These are phyloP conservation scores for Starmerella cellae DNA, from an alignment of 805 yeast species.

Conservation along the genomic window DNA sequence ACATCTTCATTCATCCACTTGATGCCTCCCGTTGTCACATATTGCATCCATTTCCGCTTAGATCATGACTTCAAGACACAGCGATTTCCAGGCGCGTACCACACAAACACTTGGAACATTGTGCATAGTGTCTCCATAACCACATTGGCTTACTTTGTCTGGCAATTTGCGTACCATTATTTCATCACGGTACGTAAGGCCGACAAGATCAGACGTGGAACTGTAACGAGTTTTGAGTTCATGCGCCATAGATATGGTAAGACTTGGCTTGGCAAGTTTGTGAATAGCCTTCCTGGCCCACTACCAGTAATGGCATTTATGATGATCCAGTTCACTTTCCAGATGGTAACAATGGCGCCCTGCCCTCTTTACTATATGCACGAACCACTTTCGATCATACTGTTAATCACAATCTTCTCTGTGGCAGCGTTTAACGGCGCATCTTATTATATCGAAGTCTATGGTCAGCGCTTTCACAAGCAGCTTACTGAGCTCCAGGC, in stretches of 20 bases:
- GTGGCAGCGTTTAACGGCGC: slow-evolving; percentile 89
- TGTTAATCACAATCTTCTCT: slow-evolving; percentile 58
- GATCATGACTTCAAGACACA: slow-evolving; percentile 35
- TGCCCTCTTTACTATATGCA: slow-evolving; percentile 80
- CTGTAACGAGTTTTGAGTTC: slow-evolving; percentile 77
- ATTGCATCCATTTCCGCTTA: slow-evolving; percentile 73
- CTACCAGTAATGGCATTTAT: slow-evolving; percentile 83
- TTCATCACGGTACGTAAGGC: slow-evolving; percentile 73
- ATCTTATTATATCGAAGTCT: slow-evolving; percentile 80
- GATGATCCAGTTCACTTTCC: slow-evolving; percentile 74
- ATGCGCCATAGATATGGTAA: slow-evolving; percentile 59
- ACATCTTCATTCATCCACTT: slow-evolving; percentile 85
- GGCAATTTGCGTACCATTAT: slow-evolving; percentile 87
- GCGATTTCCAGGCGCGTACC: slow-evolving; percentile 73
- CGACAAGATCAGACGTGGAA: slow-evolving; percentile 71
- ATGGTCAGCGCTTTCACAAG: slow-evolving; percentile 78
- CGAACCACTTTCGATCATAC: slow-evolving; percentile 51
- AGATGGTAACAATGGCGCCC: slow-evolving; percentile 69
- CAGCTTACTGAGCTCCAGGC: slow-evolving; percentile 59
- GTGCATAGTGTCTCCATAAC: slow-evolving; percentile 62
- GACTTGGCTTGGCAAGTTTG: slow-evolving; percentile 56
- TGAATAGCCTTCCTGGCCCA: slow-evolving; percentile 69
- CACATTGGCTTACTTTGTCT: slow-evolving; percentile 63
- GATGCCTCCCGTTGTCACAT: slow-evolving; percentile 78
- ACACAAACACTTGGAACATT: slow-evolving; percentile 57